Evolutionary conservation across 108 stramenopile genomes (phyloP).

Genomic region (Aureococcus anophagefferens): DNA sequence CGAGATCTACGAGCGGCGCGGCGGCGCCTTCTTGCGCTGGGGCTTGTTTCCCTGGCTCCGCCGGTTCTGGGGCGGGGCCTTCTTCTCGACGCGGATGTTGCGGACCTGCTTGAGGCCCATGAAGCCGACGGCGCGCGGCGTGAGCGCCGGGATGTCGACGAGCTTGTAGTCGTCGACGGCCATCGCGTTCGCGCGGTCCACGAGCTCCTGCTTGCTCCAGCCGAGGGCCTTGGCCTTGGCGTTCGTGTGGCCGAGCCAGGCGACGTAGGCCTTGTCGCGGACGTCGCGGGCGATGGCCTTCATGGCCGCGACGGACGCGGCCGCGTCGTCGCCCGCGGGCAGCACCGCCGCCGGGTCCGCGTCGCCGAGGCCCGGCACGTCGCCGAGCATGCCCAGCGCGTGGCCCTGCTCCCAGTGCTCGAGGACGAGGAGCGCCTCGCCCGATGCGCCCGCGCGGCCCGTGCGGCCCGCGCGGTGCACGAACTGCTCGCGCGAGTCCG

Average conservation of each 20-base stretch:
- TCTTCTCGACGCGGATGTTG: no score
- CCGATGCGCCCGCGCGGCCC: slow-evolving; percentile 31
- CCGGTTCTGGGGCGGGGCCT: no score
- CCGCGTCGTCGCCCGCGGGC: neutral
- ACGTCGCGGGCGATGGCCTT: neutral
- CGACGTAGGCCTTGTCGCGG: neutral
- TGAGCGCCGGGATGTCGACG: no score
- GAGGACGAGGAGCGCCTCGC: slow-evolving; percentile 56
- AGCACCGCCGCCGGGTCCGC: neutral
- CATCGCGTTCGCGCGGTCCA: slow-evolving; percentile 10
- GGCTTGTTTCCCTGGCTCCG: no score
- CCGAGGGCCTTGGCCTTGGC: neutral
- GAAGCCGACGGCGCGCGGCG: no score
- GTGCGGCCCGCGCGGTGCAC: slow-evolving; percentile 26
- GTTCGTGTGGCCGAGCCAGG: slow-evolving; percentile 47
- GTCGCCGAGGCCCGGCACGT: neutral
- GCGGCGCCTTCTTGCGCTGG: no score
- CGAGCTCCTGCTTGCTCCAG: slow-evolving; percentile 7
- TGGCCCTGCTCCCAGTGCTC: slow-evolving; percentile 31
- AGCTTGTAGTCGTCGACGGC: neutral
- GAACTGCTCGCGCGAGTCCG: slow-evolving; percentile 10
- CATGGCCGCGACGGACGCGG: neutral
- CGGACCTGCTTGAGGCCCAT: no score
- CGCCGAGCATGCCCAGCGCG: slow-evolving; percentile 12
- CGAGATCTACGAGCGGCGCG: no score